Conservation (phyloP, 495 filamentous ascomycete species). For the Trichocladium uniseriatum region DNA sequence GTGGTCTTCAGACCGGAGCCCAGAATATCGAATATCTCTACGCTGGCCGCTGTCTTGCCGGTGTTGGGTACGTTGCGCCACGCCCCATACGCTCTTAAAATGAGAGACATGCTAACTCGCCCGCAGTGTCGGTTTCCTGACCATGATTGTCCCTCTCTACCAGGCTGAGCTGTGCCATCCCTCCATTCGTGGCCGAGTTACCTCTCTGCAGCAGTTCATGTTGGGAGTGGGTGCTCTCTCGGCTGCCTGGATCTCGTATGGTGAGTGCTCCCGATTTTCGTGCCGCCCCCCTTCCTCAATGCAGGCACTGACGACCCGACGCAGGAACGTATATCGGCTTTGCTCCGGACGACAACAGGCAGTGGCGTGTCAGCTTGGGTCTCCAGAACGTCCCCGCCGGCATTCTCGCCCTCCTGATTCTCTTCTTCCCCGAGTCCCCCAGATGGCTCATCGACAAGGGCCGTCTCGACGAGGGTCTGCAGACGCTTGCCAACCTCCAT, state of each 20-base stretch:
- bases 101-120: too few species aligned
- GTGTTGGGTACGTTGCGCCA: too few species aligned
- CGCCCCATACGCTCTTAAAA: too few species aligned
- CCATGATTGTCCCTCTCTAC: slow-evolving; percentile 6
- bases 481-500: slow-evolving; percentile 4
- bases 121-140: slow-evolving; percentile 1
- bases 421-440: slow-evolving; percentile 7
- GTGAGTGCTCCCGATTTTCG: not conserved
- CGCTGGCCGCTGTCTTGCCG: slow-evolving; percentile 1
- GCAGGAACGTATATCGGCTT: slow-evolving; percentile 5
- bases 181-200: slow-evolving; percentile 4
- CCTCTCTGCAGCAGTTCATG: slow-evolving; percentile 8
- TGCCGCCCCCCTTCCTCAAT: too few species aligned
- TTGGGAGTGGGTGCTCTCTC: slow-evolving; percentile 4
- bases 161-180: slow-evolving; percentile 8
- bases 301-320: too few species aligned
- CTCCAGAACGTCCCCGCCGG: slow-evolving; percentile 8
- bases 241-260: slow-evolving; percentile 5
- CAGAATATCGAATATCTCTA: slow-evolving; percentile 5
- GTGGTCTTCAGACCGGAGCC: slow-evolving; percentile 6
- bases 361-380: slow-evolving; percentile 2
- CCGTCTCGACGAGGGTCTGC: not conserved
- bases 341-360: not conserved
- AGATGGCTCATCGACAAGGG: slow-evolving; percentile 10
- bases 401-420: slow-evolving; percentile 3